phyloP scores from a whole-genome alignment of 176 grass and related monocot genomes.

The Phoenix dactylifera region DNA sequence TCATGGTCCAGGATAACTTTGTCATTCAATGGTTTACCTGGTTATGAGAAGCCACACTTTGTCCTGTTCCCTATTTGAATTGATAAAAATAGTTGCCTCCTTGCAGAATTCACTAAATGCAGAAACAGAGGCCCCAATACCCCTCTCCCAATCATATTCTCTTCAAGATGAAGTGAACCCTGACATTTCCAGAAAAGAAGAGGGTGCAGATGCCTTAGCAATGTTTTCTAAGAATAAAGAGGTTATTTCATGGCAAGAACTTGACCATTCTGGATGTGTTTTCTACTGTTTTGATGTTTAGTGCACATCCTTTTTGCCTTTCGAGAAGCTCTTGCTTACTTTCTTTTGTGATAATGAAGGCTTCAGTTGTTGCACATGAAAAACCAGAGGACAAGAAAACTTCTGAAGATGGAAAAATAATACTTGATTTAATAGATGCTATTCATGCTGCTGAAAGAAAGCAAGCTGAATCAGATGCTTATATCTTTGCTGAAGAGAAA shows the following conservation, averaged over 20 bases:
- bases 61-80: background rate
- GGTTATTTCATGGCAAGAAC: constrained; percentile 9
- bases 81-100: constrained; percentile 22
- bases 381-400: constrained; percentile 16
- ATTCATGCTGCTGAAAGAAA: constrained; percentile 89
- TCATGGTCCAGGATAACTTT: no score
- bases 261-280: background rate
- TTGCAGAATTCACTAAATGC: constrained; percentile 35
- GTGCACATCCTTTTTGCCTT: constrained; percentile 2
- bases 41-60: no score
- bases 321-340: constrained; percentile 6
- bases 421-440: constrained; percentile 83
- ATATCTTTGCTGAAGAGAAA: constrained; percentile 93
- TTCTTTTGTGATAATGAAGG: constrained; percentile 20
- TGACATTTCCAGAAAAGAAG: constrained; percentile 30
- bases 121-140: constrained; percentile 40
- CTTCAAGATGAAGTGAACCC: constrained; percentile 39
- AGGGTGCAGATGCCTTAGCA: constrained; percentile 16
- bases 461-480: constrained; percentile 86
- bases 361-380: constrained; percentile 31
- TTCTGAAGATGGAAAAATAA: constrained; percentile 53
- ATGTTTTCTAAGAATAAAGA: constrained; percentile 8
- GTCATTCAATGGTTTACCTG: no score
- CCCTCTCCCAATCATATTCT: constrained; percentile 73
- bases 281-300: no score